Conservation (phyloP, 805 yeast species). For the fission yeast (Schizosaccharomyces pombe) region DNA sequence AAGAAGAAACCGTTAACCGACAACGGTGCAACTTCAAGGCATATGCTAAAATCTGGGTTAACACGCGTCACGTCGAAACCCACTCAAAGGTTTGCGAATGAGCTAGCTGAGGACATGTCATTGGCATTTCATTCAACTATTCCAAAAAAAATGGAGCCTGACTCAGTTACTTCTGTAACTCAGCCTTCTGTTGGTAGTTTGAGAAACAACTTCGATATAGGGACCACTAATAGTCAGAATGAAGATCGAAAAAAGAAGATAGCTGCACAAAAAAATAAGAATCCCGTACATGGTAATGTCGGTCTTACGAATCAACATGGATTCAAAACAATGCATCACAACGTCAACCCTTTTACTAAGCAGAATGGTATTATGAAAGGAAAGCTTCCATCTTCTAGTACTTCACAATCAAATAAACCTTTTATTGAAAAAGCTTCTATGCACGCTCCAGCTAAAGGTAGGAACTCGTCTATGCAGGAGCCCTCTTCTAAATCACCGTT, state of each 20-base stretch:
- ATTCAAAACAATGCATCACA: too few species aligned
- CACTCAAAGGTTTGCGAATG: not conserved
- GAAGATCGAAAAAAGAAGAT: too few species aligned
- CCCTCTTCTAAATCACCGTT: not conserved
- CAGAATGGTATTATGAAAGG: too few species aligned
- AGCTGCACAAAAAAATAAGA: too few species aligned
- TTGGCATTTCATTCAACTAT: not conserved
- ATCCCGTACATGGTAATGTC: too few species aligned
- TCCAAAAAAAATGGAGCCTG: not conserved
- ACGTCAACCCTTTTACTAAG: too few species aligned
- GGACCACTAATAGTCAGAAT: too few species aligned
- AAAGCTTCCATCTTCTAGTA: too few species aligned
- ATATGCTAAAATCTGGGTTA: not conserved
- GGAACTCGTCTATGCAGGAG: not conserved
- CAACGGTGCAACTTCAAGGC: not conserved
- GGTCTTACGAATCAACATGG: too few species aligned
- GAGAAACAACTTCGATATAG: too few species aligned
- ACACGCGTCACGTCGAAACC: not conserved
- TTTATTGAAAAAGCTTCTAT: too few species aligned
- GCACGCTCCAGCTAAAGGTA: not conserved
- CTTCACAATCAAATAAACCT: too few species aligned
- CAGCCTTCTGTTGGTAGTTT: not conserved
- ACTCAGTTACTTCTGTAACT: not conserved
- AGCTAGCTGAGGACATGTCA: not conserved
- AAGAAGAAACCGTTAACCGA: not conserved